Conservation (phyloP, 352 stramenopile species). For the Globisporangium barbulae region DNA sequence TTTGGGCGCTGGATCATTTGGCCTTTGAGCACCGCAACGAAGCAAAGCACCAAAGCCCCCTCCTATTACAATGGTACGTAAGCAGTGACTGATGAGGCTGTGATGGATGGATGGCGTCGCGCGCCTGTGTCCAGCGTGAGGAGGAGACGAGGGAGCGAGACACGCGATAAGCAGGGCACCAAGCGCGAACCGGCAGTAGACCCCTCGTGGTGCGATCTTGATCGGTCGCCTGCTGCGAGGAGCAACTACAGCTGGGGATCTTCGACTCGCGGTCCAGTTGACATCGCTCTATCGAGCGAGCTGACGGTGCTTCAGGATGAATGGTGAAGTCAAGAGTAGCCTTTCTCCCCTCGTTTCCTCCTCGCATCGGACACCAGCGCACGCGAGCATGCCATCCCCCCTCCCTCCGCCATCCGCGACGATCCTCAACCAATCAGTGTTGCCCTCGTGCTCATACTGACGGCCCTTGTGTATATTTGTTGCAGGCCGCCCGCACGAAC, state of each 20-base stretch:
- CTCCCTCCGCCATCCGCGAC: not conserved
- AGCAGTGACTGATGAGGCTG: not conserved
- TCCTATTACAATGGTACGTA: conserved; percentile 20
- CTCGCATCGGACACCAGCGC: not conserved
- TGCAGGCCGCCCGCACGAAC: conserved; percentile 53
- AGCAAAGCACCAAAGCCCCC: conserved; percentile 16
- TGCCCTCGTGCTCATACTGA: not conserved
- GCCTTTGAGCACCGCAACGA: conserved; percentile 22
- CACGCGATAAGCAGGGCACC: too few species aligned
- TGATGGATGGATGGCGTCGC: not conserved
- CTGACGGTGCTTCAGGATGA: not conserved
- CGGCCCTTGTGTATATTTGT: not conserved
- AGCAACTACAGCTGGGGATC: not conserved
- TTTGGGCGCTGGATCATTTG: conserved; percentile 14
- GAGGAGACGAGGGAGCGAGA: not conserved
- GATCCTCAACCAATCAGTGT: not conserved
- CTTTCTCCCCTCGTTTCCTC: not conserved
- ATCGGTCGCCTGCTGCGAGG: not conserved
- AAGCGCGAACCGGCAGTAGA: not conserved
- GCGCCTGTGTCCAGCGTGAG: not conserved
- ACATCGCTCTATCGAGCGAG: not conserved
- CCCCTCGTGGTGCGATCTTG: conserved; percentile 5
- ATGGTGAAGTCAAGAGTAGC: not conserved
- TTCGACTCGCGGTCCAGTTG: not conserved
- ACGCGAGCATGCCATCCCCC: not conserved